Evolutionary conservation across 139 green algal species (phyloP).

Genomic region (Prasinococcaceae sp.): DNA sequence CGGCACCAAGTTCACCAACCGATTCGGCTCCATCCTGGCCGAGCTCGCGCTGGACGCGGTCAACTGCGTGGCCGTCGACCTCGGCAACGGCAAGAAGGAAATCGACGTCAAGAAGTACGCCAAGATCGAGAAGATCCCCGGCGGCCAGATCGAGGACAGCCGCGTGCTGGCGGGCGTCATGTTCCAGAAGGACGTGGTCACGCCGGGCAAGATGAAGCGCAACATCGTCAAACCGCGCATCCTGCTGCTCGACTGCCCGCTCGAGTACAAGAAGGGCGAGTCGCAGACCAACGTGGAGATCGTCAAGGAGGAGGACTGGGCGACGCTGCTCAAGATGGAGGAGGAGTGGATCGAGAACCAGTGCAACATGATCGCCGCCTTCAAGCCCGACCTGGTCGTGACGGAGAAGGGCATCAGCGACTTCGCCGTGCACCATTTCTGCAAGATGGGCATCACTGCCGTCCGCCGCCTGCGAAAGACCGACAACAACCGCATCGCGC

Average conservation of each 20-base stretch:
- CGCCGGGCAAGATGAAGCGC: constrained; percentile 81
- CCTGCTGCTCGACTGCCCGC: constrained; percentile 91
- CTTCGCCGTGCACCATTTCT: constrained; percentile 62
- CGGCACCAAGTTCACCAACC: constrained; percentile 92
- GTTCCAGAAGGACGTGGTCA: constrained; percentile 98
- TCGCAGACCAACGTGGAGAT: constrained; percentile 98
- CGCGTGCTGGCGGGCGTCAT: constrained; percentile 85
- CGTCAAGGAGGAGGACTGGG: constrained; percentile 91
- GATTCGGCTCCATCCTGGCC: constrained; percentile 84
- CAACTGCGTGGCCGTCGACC: constrained; percentile 45
- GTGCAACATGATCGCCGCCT: constrained; percentile 64
- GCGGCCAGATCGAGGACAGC: constrained; percentile 36
- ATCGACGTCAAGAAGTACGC: constrained; percentile 98
- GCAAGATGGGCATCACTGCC: constrained; percentile 65
- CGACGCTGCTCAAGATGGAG: constrained; percentile 83
- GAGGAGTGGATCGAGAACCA: constrained; percentile 74
- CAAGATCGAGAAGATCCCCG: constrained; percentile 94
- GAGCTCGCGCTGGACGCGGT: constrained; percentile 91
- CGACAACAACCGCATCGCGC: constrained; percentile 96
- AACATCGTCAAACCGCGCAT: constrained; percentile 86
- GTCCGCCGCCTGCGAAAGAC: constrained; percentile 96
- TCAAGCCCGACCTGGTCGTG: constrained; percentile 95
- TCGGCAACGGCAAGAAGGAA: constrained; percentile 52
- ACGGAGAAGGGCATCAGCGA: constrained; percentile 95
- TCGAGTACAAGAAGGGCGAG: constrained; percentile 99